A percentile compares a stretch with the other conserved stretches of the same genome.
Evolutionary conservation across 495 filamentous ascomycete genomes (phyloP).

Genomic region (Talaromyces adpressus): DNA sequence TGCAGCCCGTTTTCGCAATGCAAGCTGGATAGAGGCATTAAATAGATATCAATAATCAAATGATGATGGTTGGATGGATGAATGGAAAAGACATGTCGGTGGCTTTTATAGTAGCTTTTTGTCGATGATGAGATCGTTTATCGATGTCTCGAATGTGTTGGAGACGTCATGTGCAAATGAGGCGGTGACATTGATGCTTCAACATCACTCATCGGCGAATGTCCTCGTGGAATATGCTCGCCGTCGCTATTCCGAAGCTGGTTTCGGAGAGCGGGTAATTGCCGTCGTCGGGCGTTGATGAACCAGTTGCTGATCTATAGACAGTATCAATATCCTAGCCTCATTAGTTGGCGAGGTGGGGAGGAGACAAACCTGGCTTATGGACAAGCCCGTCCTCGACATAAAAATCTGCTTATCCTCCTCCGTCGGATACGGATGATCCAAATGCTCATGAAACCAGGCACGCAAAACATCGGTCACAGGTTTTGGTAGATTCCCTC

Average conservation of each 20-base stretch:
- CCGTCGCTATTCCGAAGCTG: conserved; percentile 36
- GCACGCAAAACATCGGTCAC: conserved; percentile 73
- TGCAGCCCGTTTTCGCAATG: neutral
- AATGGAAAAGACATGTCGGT: neutral
- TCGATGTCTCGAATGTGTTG: conserved; percentile 10
- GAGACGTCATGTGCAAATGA: conserved; percentile 25
- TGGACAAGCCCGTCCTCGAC: conserved; percentile 65
- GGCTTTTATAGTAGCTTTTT: neutral
- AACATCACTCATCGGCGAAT: conserved; percentile 38
- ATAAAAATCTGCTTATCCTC: conserved; percentile 84
- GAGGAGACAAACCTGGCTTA: conserved; percentile 58
- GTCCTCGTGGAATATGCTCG: conserved; percentile 27
- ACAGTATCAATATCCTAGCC: neutral
- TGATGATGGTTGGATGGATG: neutral
- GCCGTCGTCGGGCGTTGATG: conserved; percentile 80
- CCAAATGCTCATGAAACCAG: conserved; percentile 72
- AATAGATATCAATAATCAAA: neutral
- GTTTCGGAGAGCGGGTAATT: conserved; percentile 61
- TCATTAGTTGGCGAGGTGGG: neutral
- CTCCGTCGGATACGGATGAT: conserved; percentile 83
- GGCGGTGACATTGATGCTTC: conserved; percentile 22
- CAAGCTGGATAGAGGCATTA: neutral
- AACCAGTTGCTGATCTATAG: conserved; percentile 89
- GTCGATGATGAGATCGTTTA: neutral
- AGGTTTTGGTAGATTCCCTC: conserved; percentile 83